Evolutionary conservation across 805 yeast species (phyloP).

Genomic region (Candida palmyrensis): DNA sequence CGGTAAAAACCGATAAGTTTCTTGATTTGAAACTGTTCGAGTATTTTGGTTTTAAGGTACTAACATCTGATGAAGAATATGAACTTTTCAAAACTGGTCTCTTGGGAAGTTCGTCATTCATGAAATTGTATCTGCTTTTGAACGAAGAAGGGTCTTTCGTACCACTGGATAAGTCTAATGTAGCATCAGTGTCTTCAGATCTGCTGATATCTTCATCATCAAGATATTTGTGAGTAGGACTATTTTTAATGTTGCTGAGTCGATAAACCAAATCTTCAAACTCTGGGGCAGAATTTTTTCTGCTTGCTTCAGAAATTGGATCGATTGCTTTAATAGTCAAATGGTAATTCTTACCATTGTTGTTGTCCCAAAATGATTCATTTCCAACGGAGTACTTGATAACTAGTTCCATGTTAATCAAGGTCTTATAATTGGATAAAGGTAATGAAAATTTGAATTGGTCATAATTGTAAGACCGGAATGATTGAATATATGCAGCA

Average conservation of each 20-base stretch:
- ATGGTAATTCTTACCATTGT: slow-evolving; percentile 27
- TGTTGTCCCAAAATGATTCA: slow-evolving; percentile 35
- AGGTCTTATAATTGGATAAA: slow-evolving; percentile 26
- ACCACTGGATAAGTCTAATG: no score
- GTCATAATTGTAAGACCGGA: slow-evolving; percentile 28
- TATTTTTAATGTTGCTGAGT: slow-evolving; percentile 12
- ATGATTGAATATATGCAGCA: slow-evolving; percentile 16
- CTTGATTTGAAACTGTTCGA: slow-evolving; percentile 22
- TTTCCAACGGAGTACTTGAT: slow-evolving; percentile 23
- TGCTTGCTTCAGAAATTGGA: slow-evolving; percentile 2
- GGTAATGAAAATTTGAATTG: slow-evolving; percentile 49
- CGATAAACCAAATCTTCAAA: slow-evolving; percentile 19
- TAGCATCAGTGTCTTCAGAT: slow-evolving; percentile 1
- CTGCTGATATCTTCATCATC: slow-evolving; percentile 6
- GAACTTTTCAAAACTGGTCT: slow-evolving; percentile 17
- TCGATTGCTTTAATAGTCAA: slow-evolving; percentile 24
- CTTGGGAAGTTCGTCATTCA: slow-evolving; percentile 10
- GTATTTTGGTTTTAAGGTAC: slow-evolving; percentile 13
- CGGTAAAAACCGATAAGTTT: no score
- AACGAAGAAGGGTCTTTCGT: slow-evolving; percentile 10
- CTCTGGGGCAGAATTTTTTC: slow-evolving; percentile 10
- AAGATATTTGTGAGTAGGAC: slow-evolving; percentile 4
- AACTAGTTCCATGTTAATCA: slow-evolving; percentile 29
- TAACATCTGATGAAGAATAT: slow-evolving; percentile 14
- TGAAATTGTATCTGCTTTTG: slow-evolving; percentile 13